Evolutionary conservation across 495 filamentous ascomycete species (phyloP).

Genomic region (Penicillium antarcticum): DNA sequence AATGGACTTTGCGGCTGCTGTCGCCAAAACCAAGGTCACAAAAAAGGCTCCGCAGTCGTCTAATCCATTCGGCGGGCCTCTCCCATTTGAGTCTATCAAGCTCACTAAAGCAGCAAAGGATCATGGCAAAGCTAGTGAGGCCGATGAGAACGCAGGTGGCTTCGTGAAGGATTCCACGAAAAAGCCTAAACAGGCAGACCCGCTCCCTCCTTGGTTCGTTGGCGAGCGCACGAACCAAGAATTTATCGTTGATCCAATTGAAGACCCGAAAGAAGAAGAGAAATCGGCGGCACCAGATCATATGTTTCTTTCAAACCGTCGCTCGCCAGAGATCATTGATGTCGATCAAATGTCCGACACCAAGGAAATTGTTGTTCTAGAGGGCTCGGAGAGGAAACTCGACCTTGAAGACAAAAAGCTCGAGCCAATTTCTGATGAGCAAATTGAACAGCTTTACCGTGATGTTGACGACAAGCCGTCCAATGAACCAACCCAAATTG

Average conservation of each 20-base stretch:
- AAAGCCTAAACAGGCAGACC: constrained; percentile 52
- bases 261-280: constrained; percentile 19
- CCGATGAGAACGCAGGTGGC: constrained; percentile 62
- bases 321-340: constrained; percentile 45
- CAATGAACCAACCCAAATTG: not conserved
- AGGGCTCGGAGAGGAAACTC: constrained; percentile 23
- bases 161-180: constrained; percentile 54
- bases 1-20: constrained; percentile 42
- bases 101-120: constrained; percentile 47
- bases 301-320: constrained; percentile 36
- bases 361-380: constrained; percentile 43
- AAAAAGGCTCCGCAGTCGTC: constrained; percentile 20
- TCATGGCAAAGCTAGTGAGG: constrained; percentile 8
- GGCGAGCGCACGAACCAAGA: constrained; percentile 24
- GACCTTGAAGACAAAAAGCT: not conserved
- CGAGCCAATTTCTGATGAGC: not conserved
- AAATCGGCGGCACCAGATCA: constrained; percentile 28
- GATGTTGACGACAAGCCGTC: constrained; percentile 2
- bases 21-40: constrained; percentile 38
- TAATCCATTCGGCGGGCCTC: constrained; percentile 62
- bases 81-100: constrained; percentile 86
- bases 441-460: not conserved
- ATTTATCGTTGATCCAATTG: constrained; percentile 34
- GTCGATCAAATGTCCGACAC: constrained; percentile 32
- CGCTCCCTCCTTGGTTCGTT: constrained; percentile 86